Evolutionary conservation across 805 yeast genomes (phyloP).

Genomic region (Limtongozyma cylindracea): DNA sequence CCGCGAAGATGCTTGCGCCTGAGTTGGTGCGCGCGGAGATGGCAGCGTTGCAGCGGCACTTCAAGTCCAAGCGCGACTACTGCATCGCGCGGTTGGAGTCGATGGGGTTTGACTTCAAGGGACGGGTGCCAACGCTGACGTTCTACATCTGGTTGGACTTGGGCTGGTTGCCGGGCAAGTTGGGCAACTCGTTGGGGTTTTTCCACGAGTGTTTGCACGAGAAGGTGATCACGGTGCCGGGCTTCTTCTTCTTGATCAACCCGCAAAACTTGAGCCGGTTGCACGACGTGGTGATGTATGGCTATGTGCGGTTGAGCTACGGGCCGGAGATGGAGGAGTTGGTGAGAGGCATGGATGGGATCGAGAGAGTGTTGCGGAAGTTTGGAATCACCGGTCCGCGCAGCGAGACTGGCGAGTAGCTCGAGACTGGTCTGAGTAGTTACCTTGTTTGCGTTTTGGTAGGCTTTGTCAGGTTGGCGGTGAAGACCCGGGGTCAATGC

Average conservation of each 20-base stretch:
- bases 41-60: slow-evolving; percentile 30
- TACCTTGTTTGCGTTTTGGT: too few relatives aligned
- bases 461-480: too few relatives aligned
- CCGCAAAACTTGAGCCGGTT: slow-evolving; percentile 20
- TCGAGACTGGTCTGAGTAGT: too few relatives aligned
- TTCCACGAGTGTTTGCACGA: slow-evolving; percentile 39
- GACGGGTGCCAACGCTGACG: slow-evolving; percentile 23
- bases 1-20: slow-evolving; percentile 27
- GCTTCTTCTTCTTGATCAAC: slow-evolving; percentile 33
- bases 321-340: slow-evolving; percentile 28
- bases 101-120: slow-evolving; percentile 26
- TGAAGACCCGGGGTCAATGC: too few relatives aligned
- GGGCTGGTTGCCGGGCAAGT: slow-evolving; percentile 25
- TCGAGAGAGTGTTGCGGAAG: slow-evolving; percentile 18
- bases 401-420: too few relatives aligned
- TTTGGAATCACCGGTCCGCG: too few relatives aligned
- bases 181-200: slow-evolving; percentile 30
- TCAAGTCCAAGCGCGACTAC: slow-evolving; percentile 30
- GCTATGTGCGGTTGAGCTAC: slow-evolving; percentile 29
- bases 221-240: slow-evolving; percentile 33
- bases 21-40: slow-evolving; percentile 21
- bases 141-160: slow-evolving; percentile 35
- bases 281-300: slow-evolving; percentile 33
- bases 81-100: slow-evolving; percentile 17
- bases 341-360: slow-evolving; percentile 33